A percentile compares a stretch with the other conserved stretches of the same genome.
These are phyloP conservation scores for Microbotryum intermedium DNA, from an alignment of 1,284 basidiomycete genomes.

Conservation along the genomic window DNA sequence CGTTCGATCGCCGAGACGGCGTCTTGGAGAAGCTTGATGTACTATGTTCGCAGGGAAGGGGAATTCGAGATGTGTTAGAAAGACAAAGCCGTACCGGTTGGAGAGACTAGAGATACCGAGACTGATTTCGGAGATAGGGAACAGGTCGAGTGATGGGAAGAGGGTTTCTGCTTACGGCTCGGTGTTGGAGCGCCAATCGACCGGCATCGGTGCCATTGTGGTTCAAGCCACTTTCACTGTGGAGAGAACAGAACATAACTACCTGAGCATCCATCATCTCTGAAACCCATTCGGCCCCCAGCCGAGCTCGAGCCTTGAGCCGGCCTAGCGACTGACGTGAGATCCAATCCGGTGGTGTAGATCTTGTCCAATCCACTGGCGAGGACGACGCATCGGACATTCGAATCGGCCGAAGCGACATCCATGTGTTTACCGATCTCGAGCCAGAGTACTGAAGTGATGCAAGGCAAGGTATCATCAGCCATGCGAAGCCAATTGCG, in stretches of 20 bases:
- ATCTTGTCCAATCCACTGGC: constrained; percentile 59
- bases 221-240: constrained; percentile 9
- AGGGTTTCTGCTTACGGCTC: constrained; percentile 33
- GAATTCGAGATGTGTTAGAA: too few species aligned
- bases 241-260: too few species aligned
- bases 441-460: constrained; percentile 48
- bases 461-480: constrained; percentile 42
- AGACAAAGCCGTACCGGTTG: too few species aligned
- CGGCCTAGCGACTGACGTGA: constrained; percentile 47
- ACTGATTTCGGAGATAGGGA: background rate
- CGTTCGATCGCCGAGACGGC: constrained; percentile 60
- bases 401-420: constrained; percentile 43
- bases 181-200: constrained; percentile 15
- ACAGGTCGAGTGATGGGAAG: background rate
- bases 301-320: too few species aligned
- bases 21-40: constrained; percentile 54
- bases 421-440: constrained; percentile 59
- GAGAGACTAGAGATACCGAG: background rate
- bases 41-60: constrained; percentile 5
- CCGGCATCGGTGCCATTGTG: constrained; percentile 23
- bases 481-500: too few species aligned
- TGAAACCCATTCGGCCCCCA: too few species aligned
- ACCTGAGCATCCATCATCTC: too few species aligned
- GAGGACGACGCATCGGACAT: constrained; percentile 62
- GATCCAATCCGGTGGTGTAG: constrained; percentile 73